phyloP scores from a whole-genome alignment of 345 rosid species.

The Eucalyptus curtisii region DNA sequence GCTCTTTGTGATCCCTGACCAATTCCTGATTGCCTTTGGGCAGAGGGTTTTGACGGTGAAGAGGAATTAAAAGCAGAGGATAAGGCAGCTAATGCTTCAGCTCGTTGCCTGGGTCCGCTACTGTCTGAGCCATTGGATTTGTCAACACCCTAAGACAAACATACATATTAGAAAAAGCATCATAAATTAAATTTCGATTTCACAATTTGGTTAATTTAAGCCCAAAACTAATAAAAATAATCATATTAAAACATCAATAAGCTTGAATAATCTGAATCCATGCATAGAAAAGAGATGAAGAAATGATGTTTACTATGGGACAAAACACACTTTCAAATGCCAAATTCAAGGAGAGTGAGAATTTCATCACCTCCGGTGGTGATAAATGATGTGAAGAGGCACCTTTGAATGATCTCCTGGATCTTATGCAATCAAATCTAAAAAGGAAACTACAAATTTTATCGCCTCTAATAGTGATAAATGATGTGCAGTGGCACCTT shows the following conservation, averaged over 20 bases:
- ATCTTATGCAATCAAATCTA: neutral
- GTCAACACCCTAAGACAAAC: conserved; percentile 24
- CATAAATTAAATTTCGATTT: neutral
- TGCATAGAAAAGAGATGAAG: neutral
- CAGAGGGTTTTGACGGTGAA: conserved; percentile 32
- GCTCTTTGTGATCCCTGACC: conserved; percentile 81
- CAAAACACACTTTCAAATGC: neutral
- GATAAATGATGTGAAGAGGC: neutral
- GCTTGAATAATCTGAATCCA: neutral
- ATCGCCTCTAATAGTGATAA: neutral
- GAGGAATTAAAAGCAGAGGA: conserved; percentile 65
- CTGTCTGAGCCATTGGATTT: conserved; percentile 54
- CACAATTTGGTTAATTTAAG: neutral
- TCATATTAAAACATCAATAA: neutral
- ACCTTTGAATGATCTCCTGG: neutral
- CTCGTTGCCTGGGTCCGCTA: conserved; percentile 75
- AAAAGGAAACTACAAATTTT: neutral
- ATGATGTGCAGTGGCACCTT: neutral
- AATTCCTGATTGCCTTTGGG: conserved; percentile 25
- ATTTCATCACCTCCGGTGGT: neutral
- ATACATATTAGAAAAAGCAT: neutral
- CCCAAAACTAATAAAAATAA: neutral
- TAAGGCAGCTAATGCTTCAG: conserved; percentile 82
- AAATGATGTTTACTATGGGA: neutral
- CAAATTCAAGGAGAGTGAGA: neutral